Evolutionary conservation across 2,329 filamentous ascomycete genomes (phyloP), one percentile per base, ranked within the genome.

Genomic region (Aspergillus texensis): DNA sequence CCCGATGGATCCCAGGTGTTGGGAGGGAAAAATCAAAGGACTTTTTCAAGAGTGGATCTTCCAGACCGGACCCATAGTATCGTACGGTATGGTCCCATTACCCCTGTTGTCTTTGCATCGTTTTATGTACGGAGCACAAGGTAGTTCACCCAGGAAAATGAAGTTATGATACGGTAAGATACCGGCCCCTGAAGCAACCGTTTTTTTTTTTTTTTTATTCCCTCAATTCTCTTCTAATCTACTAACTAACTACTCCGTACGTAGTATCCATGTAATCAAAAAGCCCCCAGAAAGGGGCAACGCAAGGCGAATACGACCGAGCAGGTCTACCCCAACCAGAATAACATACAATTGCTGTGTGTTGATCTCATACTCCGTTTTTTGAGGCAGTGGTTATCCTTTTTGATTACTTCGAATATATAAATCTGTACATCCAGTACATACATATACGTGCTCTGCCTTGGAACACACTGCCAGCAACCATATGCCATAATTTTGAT

Each of bases 161-260:
- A 8, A 6, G 50, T 30, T 60, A 60, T 46, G 24, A 26, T 28
- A 56, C 54, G 52, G 60, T 62, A 62, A 62, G 26, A 46, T 58
- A 62, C 60, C 54, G 14, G 28, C 60, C 60, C 60, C 60, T 62
- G 60, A 52, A 19, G 28, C 32, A 6, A 6, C 19, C 30, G 16
- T 53, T 21, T 39, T 24, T 54, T 36, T 34, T 24, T 24, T 36
- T 55, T 55, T 55, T 39, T 34, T 28, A 16, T 26, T 55, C 16
- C 32, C 34, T 21, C 12, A 36, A 12, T 24, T 41, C 34, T 55
- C n/a, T 26, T 36, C 34, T 36, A 36, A 36, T 16, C 34, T 16
- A 36, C 32, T 36, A 24, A 36, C 32, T 36, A 24, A 14, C 34
- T 36, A 34, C 32, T 34, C 21, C 21, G 21, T 24, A 14, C 14